Evolutionary conservation across 306 rosid species (phyloP).

Genomic region (Lotus japonicus): DNA sequence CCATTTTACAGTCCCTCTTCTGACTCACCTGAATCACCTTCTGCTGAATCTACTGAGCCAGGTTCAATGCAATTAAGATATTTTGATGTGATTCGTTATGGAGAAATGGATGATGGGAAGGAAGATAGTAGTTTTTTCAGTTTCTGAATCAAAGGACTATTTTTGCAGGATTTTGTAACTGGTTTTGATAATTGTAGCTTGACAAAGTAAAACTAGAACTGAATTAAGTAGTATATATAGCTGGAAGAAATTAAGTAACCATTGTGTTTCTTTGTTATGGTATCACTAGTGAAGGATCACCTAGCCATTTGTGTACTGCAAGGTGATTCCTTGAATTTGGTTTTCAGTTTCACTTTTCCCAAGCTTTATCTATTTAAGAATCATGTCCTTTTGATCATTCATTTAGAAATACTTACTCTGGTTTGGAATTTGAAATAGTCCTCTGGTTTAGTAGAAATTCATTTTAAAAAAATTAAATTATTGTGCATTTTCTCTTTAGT

Average conservation of each 20-base stretch:
- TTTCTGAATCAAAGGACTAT: neutral
- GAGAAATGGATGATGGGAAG: slow-evolving; percentile 13
- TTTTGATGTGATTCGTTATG: slow-evolving; percentile 19
- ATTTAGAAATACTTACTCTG: too few relatives aligned
- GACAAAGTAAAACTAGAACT: neutral
- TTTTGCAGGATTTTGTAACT: neutral
- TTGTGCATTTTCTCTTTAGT: too few relatives aligned
- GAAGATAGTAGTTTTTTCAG: slow-evolving; percentile 14
- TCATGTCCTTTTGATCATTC: too few relatives aligned
- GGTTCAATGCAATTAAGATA: neutral
- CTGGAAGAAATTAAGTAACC: neutral
- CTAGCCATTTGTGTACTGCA: neutral
- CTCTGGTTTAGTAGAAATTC: too few relatives aligned
- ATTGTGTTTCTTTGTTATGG: slow-evolving; percentile 12
- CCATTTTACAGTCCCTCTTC: neutral
- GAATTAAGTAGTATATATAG: neutral
- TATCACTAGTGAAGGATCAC: neutral
- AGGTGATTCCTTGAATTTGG: neutral
- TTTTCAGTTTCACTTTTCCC: neutral
- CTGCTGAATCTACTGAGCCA: neutral
- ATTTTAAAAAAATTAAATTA: too few relatives aligned
- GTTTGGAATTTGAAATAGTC: too few relatives aligned
- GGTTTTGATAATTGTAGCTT: neutral
- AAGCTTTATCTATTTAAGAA: neutral
- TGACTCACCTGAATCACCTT: slow-evolving; percentile 10